Conservation (phyloP, 345 rosid genomes). For the Syzygium aromaticum region DNA sequence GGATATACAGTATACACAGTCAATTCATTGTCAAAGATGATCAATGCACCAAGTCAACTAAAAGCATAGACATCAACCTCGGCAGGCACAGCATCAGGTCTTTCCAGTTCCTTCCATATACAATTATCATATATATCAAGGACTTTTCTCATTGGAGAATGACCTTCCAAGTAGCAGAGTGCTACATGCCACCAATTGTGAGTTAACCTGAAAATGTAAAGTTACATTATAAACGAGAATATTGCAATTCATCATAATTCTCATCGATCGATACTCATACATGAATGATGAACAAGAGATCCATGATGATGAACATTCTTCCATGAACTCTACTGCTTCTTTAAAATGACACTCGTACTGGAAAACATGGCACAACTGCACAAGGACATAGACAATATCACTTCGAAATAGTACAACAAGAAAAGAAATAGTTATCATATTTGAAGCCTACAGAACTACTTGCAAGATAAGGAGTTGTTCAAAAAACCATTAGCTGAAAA, state of each 20-base stretch:
- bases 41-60: background rate
- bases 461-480: background rate
- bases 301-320: slow-evolving; percentile 60
- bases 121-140: slow-evolving; percentile 55
- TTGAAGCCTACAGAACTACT: background rate
- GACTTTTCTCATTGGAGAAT: slow-evolving; percentile 48
- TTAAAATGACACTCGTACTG: slow-evolving; percentile 64
- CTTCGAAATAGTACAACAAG: background rate
- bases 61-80: slow-evolving; percentile 32
- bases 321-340: slow-evolving; percentile 90
- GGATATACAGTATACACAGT: slow-evolving; percentile 3
- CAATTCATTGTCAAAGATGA: background rate
- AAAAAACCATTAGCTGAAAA: background rate
- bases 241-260: background rate
- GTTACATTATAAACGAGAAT: background rate
- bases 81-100: slow-evolving; percentile 29
- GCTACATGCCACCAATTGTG: slow-evolving; percentile 99
- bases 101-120: slow-evolving; percentile 80
- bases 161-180: slow-evolving; percentile 91
- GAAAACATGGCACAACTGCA: slow-evolving; percentile 86
- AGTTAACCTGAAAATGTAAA: slow-evolving; percentile 41
- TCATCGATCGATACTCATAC: slow-evolving; percentile 24
- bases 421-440: background rate
- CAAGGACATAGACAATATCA: background rate
- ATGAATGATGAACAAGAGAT: slow-evolving; percentile 62